These are phyloP conservation scores for Fusarium avenaceum DNA, from an alignment of 2,329 filamentous ascomycete species.

Conservation along the genomic window DNA sequence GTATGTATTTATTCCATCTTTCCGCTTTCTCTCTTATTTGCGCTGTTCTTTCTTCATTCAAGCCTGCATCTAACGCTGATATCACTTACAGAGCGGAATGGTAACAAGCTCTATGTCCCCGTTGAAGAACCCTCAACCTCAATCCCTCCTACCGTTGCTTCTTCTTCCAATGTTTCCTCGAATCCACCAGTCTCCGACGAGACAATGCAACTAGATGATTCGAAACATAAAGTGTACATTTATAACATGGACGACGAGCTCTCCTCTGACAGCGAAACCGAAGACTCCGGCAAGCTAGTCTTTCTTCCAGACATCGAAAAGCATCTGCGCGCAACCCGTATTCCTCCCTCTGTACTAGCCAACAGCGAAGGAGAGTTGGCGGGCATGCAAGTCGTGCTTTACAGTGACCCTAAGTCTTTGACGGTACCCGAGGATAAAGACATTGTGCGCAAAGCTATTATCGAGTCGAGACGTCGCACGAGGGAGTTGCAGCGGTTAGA, in stretches of 20 bases:
- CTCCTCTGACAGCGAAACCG: conserved; percentile 62
- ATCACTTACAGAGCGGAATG: conserved; percentile 67
- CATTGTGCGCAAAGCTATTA: conserved; percentile 84
- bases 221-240: conserved; percentile 89
- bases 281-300: conserved; percentile 72
- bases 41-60: neutral
- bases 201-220: conserved; percentile 87
- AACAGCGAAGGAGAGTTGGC: conserved; percentile 67
- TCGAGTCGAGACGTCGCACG: conserved; percentile 80
- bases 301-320: conserved; percentile 90
- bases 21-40: conserved; percentile 8
- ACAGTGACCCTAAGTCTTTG: conserved; percentile 82
- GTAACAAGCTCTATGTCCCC: conserved; percentile 74
- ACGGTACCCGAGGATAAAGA: conserved; percentile 81
- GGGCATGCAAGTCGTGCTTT: conserved; percentile 84
- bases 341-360: conserved; percentile 74
- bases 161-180: conserved; percentile 31
- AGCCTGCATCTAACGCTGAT: conserved; percentile 13
- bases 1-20: conserved; percentile 61
- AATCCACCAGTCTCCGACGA: conserved; percentile 60
- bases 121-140: conserved; percentile 62
- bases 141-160: conserved; percentile 45
- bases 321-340: conserved; percentile 79
- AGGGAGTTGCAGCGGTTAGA: conserved; percentile 69
- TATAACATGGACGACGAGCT: conserved; percentile 91